Base-by-base conservation (phyloP, 345 rosid species). In the Citrus maxima region DNA sequence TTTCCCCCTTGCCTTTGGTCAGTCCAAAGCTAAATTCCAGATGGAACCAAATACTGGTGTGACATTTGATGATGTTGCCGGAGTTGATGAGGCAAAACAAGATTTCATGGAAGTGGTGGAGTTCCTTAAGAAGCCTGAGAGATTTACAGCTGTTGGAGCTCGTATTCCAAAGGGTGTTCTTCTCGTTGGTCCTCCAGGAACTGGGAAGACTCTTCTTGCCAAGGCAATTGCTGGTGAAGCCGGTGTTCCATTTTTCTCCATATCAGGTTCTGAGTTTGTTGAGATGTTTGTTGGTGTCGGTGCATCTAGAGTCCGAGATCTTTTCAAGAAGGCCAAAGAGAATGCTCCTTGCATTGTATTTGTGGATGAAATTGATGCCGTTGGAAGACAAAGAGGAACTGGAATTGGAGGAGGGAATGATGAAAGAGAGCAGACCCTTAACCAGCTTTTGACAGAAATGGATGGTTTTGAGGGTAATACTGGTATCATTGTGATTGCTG, bases 221-320 rank as follows among this genome's bases (percentile, higher is more conserved):
- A 96, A 96, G 86, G 99, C 99, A 59, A 96, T 96, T 74, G 99
- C 99, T 66, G 99, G 99, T 82, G 99, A 95, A 87, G 98, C 98
- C 66, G 98, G 98, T 51, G 97, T 95, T 42, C 98, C 98, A 4
- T 95, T 95, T 83, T 95, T 95, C 88, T 93, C 98, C 70, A 92
- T 93, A 74, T 93, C 98, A 0, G 98, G 98, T 85, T 93, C 98
- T n/a, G 98, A 95, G 88, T 95, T 95, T 74, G 98, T 95, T 76
- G 98, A 95, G 90, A 95, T 95, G 98, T 93, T 95, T 79, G 98
- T 95, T 9, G 98, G 98, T 86, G 98, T 95, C 60, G 98, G 98
- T 87, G 98, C 98, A 61, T 95, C 98, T 22, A 84, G 98, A 68
- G 98, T 95, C 27, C 91, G 98, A 10, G 98, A 95, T 85, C 97